Base-by-base conservation (phyloP, 2,329 filamentous ascomycete species). In the Purpureocillium takamizusanense region DNA sequence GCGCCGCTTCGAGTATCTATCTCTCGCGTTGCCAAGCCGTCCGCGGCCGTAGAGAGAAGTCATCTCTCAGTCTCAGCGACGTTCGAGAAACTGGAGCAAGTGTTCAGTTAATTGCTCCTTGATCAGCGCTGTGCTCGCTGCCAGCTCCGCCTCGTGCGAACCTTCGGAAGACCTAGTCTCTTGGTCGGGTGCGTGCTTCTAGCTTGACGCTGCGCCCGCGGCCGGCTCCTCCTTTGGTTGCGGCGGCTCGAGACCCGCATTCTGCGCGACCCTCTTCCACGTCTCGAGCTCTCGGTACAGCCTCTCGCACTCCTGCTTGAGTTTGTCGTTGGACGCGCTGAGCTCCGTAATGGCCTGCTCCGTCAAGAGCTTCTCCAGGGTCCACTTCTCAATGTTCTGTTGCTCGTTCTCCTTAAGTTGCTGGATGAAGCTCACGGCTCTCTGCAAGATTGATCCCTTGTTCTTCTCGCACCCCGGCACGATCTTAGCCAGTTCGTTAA, bases 381-480 rank as follows among this genome's bases (percentile, higher is more conserved):
- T 90, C 85, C 86, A 92, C 62, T 95, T 88, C 59, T 95, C 90
- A 46, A 94, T 88, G 58, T 95, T 95, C 47, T 92, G 85, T 13
- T 84, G 78, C 59, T 95, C 90, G 51, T 95, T 94, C 59, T 95
- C 88, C 59, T 92, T 94, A 30, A 98, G 75, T 55, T 95, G 88
- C 10, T 81, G 84, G 57, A 98, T 97, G 66, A 95, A 97, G 46
- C 87, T 81, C 9, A 95, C 90, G 0, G 92, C 88, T 27, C 90
- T 86, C 57, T 94, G 86, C 29, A 98, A 70, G 47, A 98, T 97
- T 3, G 88, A 94, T 1, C 92, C 92, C 65, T 98, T 98, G 70
- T 98, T 97, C 72, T 97, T 98, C 64, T 98, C 92, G 54, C 90
- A 95, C 12, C 88, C 88, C 0, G 92, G 92, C 0, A 98, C 92